These are phyloP conservation scores for Colletotrichum coccodes DNA, from an alignment of 2,329 filamentous ascomycete species.

Conservation along the genomic window DNA sequence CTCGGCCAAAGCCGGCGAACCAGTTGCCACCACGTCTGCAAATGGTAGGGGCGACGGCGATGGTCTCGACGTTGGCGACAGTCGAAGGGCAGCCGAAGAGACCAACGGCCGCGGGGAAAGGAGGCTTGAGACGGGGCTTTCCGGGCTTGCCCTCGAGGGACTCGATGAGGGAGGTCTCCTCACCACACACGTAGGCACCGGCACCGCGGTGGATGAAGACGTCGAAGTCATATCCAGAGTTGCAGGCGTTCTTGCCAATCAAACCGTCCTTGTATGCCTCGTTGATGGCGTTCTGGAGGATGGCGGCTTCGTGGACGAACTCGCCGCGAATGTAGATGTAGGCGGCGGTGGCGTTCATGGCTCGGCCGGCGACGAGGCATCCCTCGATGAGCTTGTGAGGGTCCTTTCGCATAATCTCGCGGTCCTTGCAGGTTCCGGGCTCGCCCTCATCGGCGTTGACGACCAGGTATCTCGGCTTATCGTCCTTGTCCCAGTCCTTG, in stretches of 20 bases:
- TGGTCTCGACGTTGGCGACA: conserved; percentile 97
- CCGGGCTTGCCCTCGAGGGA: conserved; percentile 98
- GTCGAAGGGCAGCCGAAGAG: conserved; percentile 98
- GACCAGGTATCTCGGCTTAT: conserved; percentile 93
- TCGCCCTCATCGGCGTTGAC: conserved; percentile 99
- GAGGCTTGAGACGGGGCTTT: conserved; percentile 98
- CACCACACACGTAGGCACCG: conserved; percentile 97
- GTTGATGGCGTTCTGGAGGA: conserved; percentile 95
- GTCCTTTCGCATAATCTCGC: conserved; percentile 99
- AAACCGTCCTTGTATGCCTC: conserved; percentile 95
- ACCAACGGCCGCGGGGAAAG: conserved; percentile 96
- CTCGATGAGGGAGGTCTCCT: conserved; percentile 98
- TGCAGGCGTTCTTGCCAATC: conserved; percentile 98
- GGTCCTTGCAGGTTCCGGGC: conserved; percentile 98
- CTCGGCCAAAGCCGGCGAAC: conserved; percentile 94
- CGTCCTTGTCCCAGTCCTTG: conserved; percentile 99
- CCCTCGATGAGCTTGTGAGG: conserved; percentile 99
- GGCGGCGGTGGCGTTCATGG: conserved; percentile 98
- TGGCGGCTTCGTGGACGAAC: conserved; percentile 94
- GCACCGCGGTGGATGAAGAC: conserved; percentile 96
- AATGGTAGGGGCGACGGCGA: conserved; percentile 95
- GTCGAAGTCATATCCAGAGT: conserved; percentile 96
- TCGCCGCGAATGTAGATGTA: conserved; percentile 99
- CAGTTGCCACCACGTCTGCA: conserved; percentile 90
- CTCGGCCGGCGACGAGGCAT: conserved; percentile 92